phyloP scores from a whole-genome alignment of 1,284 basidiomycete species.

The Austroboletus rostrupii region DNA sequence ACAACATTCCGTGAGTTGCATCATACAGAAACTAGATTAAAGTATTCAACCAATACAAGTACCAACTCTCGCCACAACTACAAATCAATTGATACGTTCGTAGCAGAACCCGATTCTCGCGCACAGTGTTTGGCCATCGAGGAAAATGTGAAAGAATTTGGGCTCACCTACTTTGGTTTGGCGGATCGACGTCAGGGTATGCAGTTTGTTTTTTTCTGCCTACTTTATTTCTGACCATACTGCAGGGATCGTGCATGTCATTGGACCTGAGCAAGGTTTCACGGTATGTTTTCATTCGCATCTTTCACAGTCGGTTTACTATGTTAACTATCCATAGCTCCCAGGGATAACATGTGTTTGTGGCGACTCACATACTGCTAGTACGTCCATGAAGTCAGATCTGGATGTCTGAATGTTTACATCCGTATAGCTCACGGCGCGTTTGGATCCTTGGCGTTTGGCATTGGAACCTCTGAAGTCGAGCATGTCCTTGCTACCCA shows the following conservation, averaged over 20 bases:
- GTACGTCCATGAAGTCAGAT: constrained; percentile 40
- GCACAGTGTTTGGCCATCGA: constrained; percentile 91
- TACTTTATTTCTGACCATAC: constrained; percentile 7
- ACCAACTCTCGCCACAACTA: constrained; percentile 86
- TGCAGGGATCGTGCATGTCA: constrained; percentile 90
- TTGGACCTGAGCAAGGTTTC: constrained; percentile 96
- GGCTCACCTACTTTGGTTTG: constrained; percentile 93
- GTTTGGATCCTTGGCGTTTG: constrained; percentile 93
- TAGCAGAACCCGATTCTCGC: constrained; percentile 85
- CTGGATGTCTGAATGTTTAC: constrained; percentile 1
- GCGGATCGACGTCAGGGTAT: constrained; percentile 84
- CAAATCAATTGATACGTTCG: constrained; percentile 73
- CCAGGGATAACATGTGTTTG: constrained; percentile 96
- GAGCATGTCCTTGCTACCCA: constrained; percentile 97
- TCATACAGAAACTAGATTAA: constrained; percentile 5
- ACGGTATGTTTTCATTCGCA: constrained; percentile 47
- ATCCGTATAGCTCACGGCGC: constrained; percentile 78
- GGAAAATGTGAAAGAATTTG: constrained; percentile 94
- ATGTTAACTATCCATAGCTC: constrained; percentile 45
- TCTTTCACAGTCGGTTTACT: neutral
- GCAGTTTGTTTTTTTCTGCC: constrained; percentile 5
- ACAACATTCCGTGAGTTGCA: constrained; percentile 86
- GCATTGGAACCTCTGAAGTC: constrained; percentile 95
- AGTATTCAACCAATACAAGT: constrained; percentile 37
- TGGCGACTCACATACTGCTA: constrained; percentile 93